Evolutionary conservation across 441 rosid species (phyloP), one percentile per base, ranked within the genome.

Genomic region (Jatropha podagrica): DNA sequence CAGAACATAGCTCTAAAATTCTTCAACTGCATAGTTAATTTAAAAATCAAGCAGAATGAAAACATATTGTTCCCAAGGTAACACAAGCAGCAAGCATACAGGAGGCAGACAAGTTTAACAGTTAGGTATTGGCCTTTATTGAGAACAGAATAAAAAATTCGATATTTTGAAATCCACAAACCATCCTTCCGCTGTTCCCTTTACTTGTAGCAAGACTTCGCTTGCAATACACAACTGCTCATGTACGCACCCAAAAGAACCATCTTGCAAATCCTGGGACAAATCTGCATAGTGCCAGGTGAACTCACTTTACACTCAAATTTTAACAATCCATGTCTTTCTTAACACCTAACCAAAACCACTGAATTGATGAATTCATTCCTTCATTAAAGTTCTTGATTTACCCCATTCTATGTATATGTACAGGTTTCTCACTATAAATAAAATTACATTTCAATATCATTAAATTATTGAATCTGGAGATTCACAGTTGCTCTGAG

Each of bases 251-350:
- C 4, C 23, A n/a, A 55, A 72, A 72, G 59, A 65, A 76, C 44
- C 8, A 67, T 32, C 11, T 20, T 49, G 9, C 46, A 64, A 44
- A 62, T 56, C 49, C 23, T 38, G 56, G 68, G 38, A 59, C 41
- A 73, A 64, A 74, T 44, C 73, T 23, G 48, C 75, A 63, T 64
- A 14, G 77, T 61, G 66, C 55, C 23, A 54, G 23, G 61, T 37
- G 38, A 68, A 68, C n/a, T 65, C 71, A 56, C 64, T 56, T 15
- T 14, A 7, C 42, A 17, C 55, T 27, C 42, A 7, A 71, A 71
- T 48, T 46, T 23, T n/a, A 46, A 26, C 63, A 56, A 48, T 68
- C 54, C 23, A 41, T 18, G 55, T 15, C 26, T 38, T 61, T 54
- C 66, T 56, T 55, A 17, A 49, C 71, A 46, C 11, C 52, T 46